Base-by-base conservation (phyloP, 2,329 filamentous ascomycete species). In the Colletotrichum melonis region DNA sequence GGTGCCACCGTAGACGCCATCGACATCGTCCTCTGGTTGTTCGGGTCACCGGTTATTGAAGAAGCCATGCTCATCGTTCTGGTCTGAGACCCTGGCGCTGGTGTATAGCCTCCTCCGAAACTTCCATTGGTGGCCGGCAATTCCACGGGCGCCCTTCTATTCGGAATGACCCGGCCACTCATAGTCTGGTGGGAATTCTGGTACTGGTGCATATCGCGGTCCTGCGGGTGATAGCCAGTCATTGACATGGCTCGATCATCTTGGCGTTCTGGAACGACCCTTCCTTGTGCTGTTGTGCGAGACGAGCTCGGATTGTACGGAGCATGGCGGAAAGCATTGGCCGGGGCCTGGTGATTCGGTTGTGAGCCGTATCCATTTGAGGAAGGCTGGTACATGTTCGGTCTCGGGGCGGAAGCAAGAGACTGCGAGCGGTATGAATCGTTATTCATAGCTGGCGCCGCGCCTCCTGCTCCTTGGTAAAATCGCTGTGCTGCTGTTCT, bases 191-290 rank as follows among this genome's bases (percentile, higher is more conserved):
- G 93, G 57, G 95, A 87, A 38, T 72, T 75, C 19, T 75, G 73
- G 16, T 73, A 52, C 24, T 75, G 74, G 19, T 75, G 74, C 55
- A 67, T 42, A 78, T 94, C 93, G 74, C 90, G 89, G 77, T 97
- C 94, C 67, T 93, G 88, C 3, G 92, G 88, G 73, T 85, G 87
- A 24, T 82, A 94, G 11, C 94, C 94, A 5, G 93, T 97, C 92
- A 99, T 93, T 58, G 96, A 98, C 97, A 98, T 98, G 75, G 97
- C 92, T 71, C 97, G 91, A 82, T 98, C 96, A 78, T 97, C 94
- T 74, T 95, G 93, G 67, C 96, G 92, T 80, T 98, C 95, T 1
- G 97, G 97, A 9, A 99, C 95, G 46, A 97, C 88, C 74, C 97
- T 91, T 38, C 97, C 97, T 81, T 98, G 95, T 9, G 95, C 94